Evolutionary conservation across 495 filamentous ascomycete genomes (phyloP).

Genomic region (Hypoxylon perforatum): DNA sequence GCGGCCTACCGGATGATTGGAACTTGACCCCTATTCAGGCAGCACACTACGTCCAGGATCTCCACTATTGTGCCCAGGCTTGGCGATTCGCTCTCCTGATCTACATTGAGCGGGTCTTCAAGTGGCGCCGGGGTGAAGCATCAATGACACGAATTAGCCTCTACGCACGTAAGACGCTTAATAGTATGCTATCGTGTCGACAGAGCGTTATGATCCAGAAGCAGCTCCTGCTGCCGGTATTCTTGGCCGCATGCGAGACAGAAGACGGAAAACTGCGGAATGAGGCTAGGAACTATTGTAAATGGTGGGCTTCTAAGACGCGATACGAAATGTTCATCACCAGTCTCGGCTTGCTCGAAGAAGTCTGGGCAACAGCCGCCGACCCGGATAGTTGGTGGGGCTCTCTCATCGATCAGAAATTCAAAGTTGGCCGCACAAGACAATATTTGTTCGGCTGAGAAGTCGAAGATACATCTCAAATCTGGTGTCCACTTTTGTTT

Average conservation of each 20-base stretch:
- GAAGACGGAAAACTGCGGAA: conserved; percentile 32
- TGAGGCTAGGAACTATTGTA: conserved; percentile 40
- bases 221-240: conserved; percentile 45
- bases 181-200: conserved; percentile 45
- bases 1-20: neutral
- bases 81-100: conserved; percentile 47
- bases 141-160: neutral
- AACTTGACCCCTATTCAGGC: neutral
- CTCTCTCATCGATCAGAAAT: conserved; percentile 10
- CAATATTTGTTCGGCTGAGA: conserved; percentile 37
- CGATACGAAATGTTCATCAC: conserved; percentile 46
- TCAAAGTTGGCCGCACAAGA: neutral
- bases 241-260: conserved; percentile 48
- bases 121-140: conserved; percentile 20
- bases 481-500: neutral
- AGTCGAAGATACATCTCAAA: conserved; percentile 3
- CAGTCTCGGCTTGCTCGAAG: conserved; percentile 19
- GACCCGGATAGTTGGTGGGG: conserved; percentile 6
- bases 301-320: conserved; percentile 34
- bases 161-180: conserved; percentile 27
- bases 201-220: conserved; percentile 39
- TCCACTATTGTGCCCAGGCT: conserved; percentile 47
- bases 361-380: conserved; percentile 14
- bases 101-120: conserved; percentile 46
- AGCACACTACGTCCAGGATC: conserved; percentile 43